Conservation (phyloP, 805 yeast genomes). For the Cyberlindnera xylosilytica region DNA sequence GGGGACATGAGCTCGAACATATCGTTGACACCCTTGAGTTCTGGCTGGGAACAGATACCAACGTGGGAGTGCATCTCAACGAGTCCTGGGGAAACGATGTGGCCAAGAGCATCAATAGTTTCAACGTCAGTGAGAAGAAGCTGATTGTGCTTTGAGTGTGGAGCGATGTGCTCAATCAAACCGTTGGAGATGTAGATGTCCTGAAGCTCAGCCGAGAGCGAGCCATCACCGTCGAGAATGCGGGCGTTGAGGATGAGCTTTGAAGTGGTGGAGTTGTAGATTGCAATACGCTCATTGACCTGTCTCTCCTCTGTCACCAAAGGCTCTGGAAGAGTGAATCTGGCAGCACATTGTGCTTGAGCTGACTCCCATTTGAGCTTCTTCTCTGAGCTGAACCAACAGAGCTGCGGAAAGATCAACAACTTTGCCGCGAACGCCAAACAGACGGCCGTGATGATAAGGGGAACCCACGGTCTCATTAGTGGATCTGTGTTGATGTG, state of each 20-base stretch:
- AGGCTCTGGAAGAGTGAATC: slow-evolving; percentile 4
- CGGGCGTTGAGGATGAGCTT: slow-evolving; percentile 6
- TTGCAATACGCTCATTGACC: slow-evolving; percentile 3
- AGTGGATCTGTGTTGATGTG: too few species aligned
- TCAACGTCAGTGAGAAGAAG: neutral
- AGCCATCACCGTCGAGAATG: slow-evolving; percentile 10
- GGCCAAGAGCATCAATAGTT: slow-evolving; percentile 5
- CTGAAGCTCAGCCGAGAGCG: neutral
- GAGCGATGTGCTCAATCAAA: too few species aligned
- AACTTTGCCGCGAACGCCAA: slow-evolving; percentile 1
- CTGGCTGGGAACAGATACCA: slow-evolving; percentile 11
- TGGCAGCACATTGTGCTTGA: slow-evolving; percentile 1
- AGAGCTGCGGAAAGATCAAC: neutral
- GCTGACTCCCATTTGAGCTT: slow-evolving; percentile 4
- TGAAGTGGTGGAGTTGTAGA: neutral
- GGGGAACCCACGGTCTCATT: neutral
- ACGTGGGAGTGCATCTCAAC: slow-evolving; percentile 11
- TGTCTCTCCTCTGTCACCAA: slow-evolving; percentile 3
- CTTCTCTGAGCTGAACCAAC: slow-evolving; percentile 1
- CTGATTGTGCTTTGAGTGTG: too few species aligned
- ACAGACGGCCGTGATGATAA: neutral
- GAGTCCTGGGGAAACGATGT: slow-evolving; percentile 10
- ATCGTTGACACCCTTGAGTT: slow-evolving; percentile 9
- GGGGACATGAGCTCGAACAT: slow-evolving; percentile 14
- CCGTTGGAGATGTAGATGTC: slow-evolving; percentile 8